These are phyloP conservation scores for Suillus occidentalis DNA, from an alignment of 768 basidiomycete genomes.

Conservation along the genomic window DNA sequence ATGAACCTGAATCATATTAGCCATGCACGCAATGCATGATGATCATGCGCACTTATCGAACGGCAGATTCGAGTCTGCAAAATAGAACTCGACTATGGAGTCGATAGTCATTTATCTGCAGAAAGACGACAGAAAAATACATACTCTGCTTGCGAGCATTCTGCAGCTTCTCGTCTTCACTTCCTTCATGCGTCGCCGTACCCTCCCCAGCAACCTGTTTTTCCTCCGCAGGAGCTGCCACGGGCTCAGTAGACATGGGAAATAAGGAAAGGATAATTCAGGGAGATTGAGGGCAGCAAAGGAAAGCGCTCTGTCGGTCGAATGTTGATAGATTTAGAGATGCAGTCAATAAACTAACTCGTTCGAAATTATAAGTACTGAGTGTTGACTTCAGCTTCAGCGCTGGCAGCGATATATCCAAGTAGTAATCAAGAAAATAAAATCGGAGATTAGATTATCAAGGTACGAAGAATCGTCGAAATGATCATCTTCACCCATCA, in stretches of 20 bases:
- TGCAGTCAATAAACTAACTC: not conserved
- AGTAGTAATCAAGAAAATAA: too few relatives aligned
- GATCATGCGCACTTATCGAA: constrained; percentile 65
- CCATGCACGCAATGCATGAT: not conserved
- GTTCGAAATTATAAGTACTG: not conserved
- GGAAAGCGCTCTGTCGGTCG: not conserved
- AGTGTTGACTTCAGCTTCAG: not conserved
- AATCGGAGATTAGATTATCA: too few relatives aligned
- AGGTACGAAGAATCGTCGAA: too few relatives aligned
- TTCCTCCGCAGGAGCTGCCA: constrained; percentile 9
- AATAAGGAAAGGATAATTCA: constrained; percentile 10
- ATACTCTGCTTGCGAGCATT: constrained; percentile 58
- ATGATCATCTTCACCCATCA: too few relatives aligned
- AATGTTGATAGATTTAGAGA: not conserved
- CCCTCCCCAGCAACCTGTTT: constrained; percentile 16
- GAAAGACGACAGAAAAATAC: constrained; percentile 16
- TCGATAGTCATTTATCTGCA: not conserved
- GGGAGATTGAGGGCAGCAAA: not conserved
- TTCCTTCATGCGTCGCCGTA: constrained; percentile 27
- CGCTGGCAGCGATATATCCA: not conserved
- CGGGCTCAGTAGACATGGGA: constrained; percentile 23
- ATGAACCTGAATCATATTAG: constrained; percentile 66
- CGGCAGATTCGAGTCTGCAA: constrained; percentile 94
- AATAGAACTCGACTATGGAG: constrained; percentile 87
- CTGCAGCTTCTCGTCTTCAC: constrained; percentile 43